Percentiles rank a stretch among this genome's conserved stretches.
phyloP scores from a whole-genome alignment of 176 grass and related monocot species.

The Cocos nucifera region DNA sequence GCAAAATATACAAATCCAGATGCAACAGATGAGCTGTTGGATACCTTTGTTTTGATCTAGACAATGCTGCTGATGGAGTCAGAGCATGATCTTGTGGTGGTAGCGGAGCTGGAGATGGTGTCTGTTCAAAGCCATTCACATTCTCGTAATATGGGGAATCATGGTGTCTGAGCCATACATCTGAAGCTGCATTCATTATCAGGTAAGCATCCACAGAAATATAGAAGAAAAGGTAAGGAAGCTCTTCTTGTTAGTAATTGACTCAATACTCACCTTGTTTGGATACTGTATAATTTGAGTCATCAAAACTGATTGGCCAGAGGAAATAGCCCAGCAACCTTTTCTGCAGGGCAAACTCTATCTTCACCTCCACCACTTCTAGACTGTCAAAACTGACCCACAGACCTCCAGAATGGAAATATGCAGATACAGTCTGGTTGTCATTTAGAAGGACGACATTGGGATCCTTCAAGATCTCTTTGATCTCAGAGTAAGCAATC shows the following conservation, averaged over 20 bases:
- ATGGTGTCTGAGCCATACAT: constrained; percentile 35
- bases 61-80: constrained; percentile 15
- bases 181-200: constrained; percentile 36
- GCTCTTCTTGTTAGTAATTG: not conserved
- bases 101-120: constrained; percentile 14
- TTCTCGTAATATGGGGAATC: constrained; percentile 24
- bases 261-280: constrained; percentile 39
- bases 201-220: not conserved
- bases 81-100: constrained; percentile 22
- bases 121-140: constrained; percentile 24
- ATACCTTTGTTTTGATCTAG: no score
- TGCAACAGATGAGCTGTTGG: no score
- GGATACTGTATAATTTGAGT: constrained; percentile 50
- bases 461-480: constrained; percentile 33
- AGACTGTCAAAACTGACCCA: constrained; percentile 75
- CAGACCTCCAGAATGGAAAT: constrained; percentile 47
- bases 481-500: constrained; percentile 71
- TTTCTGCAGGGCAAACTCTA: constrained; percentile 35
- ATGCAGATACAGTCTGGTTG: constrained; percentile 44
- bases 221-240: not conserved
- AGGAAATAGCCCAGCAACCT: constrained; percentile 66
- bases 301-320: constrained; percentile 75
- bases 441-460: constrained; percentile 34
- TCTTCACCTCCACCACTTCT: constrained; percentile 59
- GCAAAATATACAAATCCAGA: no score